Evolutionary conservation across 148 eudicot genomes (phyloP).

Genomic region (Silene conica): DNA sequence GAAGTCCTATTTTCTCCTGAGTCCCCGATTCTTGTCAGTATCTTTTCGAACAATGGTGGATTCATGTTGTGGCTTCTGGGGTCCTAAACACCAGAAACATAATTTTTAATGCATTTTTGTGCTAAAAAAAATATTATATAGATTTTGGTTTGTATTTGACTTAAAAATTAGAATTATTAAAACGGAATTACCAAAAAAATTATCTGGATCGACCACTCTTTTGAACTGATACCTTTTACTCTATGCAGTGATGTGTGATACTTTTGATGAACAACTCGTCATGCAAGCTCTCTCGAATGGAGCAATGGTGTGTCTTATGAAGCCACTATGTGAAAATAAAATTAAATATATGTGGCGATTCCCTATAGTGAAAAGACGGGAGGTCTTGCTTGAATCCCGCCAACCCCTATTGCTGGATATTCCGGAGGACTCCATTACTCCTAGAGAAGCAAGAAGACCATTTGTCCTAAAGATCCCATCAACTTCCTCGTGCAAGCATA

Average conservation of each 20-base stretch:
- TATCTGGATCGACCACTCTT: no score
- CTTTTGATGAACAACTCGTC: background rate
- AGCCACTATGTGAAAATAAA: background rate
- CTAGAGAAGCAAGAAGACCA: no score
- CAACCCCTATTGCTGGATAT: background rate
- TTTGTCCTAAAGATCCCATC: background rate
- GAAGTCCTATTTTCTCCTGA: no score
- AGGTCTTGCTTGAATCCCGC: background rate
- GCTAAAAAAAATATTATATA: no score
- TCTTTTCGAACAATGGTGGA: no score
- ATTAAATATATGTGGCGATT: conserved; percentile 7
- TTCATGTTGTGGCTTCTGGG: no score
- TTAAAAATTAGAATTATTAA: no score
- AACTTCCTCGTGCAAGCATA: background rate
- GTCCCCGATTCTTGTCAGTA: no score
- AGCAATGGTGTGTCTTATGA: background rate
- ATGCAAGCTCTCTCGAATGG: background rate
- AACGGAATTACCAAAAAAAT: no score
- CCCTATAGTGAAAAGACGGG: background rate
- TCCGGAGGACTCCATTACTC: background rate
- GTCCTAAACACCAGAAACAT: no score
- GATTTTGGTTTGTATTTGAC: no score
- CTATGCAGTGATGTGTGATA: conserved; percentile 18
- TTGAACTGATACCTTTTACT: background rate
- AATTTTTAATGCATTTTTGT: no score